A percentile compares a stretch with the other conserved stretches of the same genome.
phyloP scores from a whole-genome alignment of 371 early-diverging fungal genomes.

The Mucor indicus region DNA sequence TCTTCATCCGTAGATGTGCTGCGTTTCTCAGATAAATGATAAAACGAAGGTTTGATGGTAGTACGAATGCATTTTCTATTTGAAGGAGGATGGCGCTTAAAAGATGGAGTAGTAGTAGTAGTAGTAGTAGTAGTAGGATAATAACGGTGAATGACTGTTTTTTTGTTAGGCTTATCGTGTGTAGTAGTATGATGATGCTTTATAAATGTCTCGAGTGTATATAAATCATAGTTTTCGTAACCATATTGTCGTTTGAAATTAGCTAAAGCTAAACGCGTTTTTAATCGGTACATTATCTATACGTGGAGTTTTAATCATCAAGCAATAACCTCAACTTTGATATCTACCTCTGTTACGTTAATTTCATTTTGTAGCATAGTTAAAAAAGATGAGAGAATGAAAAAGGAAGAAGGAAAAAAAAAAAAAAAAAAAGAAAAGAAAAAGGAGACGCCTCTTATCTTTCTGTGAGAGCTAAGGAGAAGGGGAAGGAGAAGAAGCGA shows the following conservation, averaged over 20 bases:
- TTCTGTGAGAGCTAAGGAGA: too few species aligned
- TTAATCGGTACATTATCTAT: conserved; percentile 23
- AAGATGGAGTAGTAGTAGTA: background rate
- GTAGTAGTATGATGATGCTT: background rate
- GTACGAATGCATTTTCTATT: too few species aligned
- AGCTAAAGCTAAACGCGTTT: conserved; percentile 24
- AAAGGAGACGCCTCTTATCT: background rate
- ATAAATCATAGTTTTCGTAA: conserved; percentile 21
- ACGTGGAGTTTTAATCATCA: background rate
- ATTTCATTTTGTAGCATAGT: background rate
- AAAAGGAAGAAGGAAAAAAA: background rate
- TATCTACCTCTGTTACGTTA: background rate
- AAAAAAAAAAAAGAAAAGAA: background rate
- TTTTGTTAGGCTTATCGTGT: background rate
- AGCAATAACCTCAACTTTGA: background rate
- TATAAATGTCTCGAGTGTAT: conserved; percentile 15
- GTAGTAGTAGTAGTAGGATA: conserved; percentile 23
- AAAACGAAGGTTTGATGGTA: background rate
- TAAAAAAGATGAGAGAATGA: background rate
- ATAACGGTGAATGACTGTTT: conserved; percentile 20
- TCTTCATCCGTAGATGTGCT: conserved; percentile 36
- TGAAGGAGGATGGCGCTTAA: background rate
- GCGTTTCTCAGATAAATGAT: conserved; percentile 36
- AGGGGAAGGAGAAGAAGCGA: too few species aligned
- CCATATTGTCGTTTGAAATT: conserved; percentile 27